These are phyloP conservation scores for Cryptococcus sp. DNA, from an alignment of 1,284 basidiomycete genomes.

Conservation along the genomic window DNA sequence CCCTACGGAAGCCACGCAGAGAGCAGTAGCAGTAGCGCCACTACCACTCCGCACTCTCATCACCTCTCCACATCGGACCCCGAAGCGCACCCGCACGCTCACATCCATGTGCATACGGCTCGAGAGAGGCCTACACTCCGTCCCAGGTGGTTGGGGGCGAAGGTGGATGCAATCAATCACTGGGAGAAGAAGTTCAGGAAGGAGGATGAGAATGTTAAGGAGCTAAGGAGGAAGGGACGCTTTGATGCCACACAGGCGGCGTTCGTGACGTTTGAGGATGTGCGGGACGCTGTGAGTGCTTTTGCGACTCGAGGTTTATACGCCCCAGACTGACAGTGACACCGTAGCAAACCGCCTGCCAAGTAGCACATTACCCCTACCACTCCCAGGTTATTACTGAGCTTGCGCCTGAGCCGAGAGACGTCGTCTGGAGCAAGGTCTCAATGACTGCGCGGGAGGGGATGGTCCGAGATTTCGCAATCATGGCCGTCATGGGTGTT, in stretches of 20 bases:
- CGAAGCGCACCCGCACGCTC: conserved; percentile 5
- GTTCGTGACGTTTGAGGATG: conserved; percentile 96
- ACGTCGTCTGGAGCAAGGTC: conserved; percentile 93
- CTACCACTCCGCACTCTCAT: no score
- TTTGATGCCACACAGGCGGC: conserved; percentile 78
- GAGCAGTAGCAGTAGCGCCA: no score
- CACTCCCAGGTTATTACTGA: conserved; percentile 65
- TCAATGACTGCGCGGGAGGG: conserved; percentile 60
- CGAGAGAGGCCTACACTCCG: conserved; percentile 37
- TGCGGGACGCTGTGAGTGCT: conserved; percentile 73
- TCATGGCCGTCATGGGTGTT: conserved; percentile 64
- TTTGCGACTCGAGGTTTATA: background rate
- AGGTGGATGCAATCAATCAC: conserved; percentile 81
- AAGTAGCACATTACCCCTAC: conserved; percentile 72
- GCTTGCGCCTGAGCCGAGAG: conserved; percentile 88
- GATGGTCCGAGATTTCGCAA: conserved; percentile 64
- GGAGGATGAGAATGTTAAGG: conserved; percentile 65
- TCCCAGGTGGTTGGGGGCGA: conserved; percentile 46
- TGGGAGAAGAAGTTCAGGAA: conserved; percentile 71
- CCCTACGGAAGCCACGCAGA: background rate
- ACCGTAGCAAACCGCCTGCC: conserved; percentile 78
- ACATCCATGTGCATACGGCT: conserved; percentile 29
- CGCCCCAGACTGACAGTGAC: background rate
- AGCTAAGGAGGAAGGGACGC: conserved; percentile 52
- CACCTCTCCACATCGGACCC: background rate